phyloP scores from a whole-genome alignment of 305 asterid genomes.

The Solanum hybrid region DNA sequence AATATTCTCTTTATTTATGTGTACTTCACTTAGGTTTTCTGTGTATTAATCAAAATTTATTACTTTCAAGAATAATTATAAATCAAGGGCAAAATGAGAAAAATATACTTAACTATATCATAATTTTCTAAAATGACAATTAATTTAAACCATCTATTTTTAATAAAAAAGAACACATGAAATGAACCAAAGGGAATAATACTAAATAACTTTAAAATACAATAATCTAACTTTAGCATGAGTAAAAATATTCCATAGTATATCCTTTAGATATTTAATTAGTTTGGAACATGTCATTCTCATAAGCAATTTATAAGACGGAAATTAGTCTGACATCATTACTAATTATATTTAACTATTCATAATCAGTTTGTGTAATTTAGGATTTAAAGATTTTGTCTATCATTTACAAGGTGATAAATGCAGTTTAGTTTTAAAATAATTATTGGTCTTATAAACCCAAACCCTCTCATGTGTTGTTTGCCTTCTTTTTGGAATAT shows the following conservation, averaged over 20 bases:
- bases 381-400: not conserved
- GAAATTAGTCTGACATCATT: not conserved
- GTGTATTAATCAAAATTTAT: not conserved
- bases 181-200: not conserved
- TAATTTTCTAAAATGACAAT: not conserved
- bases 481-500: not conserved
- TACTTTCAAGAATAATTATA: not conserved
- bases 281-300: not conserved
- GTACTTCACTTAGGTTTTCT: not conserved
- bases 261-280: not conserved
- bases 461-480: not conserved
- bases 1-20: not conserved
- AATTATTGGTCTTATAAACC: not conserved
- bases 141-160: not conserved
- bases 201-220: not conserved
- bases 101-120: not conserved
- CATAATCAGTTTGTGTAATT: not conserved
- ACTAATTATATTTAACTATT: not conserved
- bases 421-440: not conserved
- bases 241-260: not conserved
- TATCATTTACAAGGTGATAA: not conserved
- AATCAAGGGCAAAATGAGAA: not conserved
- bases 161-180: not conserved
- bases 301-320: not conserved
- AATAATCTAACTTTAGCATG: not conserved